A percentile compares a stretch with the other conserved stretches of the same genome.
phyloP scores from a whole-genome alignment of 805 yeast species.

The Wickerhamiella spandovensis region DNA sequence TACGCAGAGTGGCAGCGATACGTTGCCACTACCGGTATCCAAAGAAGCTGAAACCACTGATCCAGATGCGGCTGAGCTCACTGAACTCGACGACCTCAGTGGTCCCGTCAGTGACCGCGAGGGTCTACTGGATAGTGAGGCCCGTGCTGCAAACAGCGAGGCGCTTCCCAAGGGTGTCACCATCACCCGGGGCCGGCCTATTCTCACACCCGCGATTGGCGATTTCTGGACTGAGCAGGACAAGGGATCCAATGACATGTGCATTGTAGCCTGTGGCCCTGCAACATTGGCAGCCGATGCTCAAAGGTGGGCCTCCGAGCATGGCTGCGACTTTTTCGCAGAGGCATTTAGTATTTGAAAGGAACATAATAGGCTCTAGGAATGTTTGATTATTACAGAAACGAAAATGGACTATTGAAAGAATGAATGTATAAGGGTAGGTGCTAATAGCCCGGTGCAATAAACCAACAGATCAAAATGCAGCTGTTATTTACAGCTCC shows the following conservation, averaged over 20 bases:
- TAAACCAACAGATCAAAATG: background rate
- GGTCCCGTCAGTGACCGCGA: background rate
- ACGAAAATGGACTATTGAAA: too few species aligned
- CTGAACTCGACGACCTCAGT: conserved; percentile 6
- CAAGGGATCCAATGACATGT: background rate
- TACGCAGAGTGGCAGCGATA: conserved; percentile 6
- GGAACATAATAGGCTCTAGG: background rate
- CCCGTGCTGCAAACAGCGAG: background rate
- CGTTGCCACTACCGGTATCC: conserved; percentile 4
- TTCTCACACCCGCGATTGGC: conserved; percentile 4
- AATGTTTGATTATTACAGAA: background rate
- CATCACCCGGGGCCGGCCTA: conserved; percentile 12
- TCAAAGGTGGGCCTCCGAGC: conserved; percentile 11
- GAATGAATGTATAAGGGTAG: background rate
- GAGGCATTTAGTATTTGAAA: conserved; percentile 9
- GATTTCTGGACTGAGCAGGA: background rate
- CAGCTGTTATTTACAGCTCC: background rate
- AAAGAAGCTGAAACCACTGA: conserved; percentile 8
- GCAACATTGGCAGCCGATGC: conserved; percentile 12
- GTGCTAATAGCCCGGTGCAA: background rate
- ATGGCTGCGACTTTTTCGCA: conserved; percentile 10
- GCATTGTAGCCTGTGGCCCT: conserved; percentile 20
- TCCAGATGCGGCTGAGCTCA: background rate
- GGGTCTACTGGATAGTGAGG: background rate
- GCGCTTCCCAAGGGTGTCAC: conserved; percentile 1